Percentiles rank a stretch among this genome's conserved stretches.
These are phyloP conservation scores for Plasmodium ovale DNA, from an alignment of 169 alveolate genomes.

Conservation along the genomic window DNA sequence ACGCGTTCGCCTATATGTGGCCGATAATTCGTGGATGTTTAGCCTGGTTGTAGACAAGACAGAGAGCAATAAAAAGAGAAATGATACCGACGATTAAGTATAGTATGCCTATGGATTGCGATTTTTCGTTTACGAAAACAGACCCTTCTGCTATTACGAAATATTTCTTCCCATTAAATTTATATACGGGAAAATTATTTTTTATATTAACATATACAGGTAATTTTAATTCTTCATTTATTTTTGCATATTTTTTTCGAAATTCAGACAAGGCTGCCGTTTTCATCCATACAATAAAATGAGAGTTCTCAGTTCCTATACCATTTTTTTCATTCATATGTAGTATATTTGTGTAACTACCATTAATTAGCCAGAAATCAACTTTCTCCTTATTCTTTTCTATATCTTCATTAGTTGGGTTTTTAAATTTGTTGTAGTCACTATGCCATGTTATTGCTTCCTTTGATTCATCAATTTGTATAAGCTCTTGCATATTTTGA, in stretches of 20 bases:
- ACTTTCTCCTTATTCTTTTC: conserved; percentile 22
- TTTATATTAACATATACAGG: conserved; percentile 82
- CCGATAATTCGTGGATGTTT: conserved; percentile 58
- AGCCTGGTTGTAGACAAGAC: conserved; percentile 46
- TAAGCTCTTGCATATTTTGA: conserved; percentile 21
- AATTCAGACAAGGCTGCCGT: conserved; percentile 86
- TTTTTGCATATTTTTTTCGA: conserved; percentile 85
- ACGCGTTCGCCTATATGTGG: conserved; percentile 24
- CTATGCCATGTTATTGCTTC: conserved; percentile 82
- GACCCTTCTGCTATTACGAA: conserved; percentile 78
- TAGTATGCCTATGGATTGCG: conserved; percentile 41
- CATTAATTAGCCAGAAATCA: conserved; percentile 75
- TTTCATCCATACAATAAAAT: conserved; percentile 90
- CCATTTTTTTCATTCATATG: conserved; percentile 85
- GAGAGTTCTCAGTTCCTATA: conserved; percentile 87
- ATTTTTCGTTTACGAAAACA: conserved; percentile 52
- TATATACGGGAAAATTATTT: conserved; percentile 79
- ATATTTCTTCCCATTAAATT: conserved; percentile 84
- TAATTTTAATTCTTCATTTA: conserved; percentile 79
- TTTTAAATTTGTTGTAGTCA: conserved; percentile 79
- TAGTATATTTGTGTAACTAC: conserved; percentile 13
- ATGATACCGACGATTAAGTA: conserved; percentile 37
- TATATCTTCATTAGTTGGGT: conserved; percentile 74
- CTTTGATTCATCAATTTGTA: conserved; percentile 83
- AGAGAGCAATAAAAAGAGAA: conserved; percentile 34